Evolutionary conservation across 108 stramenopile species (phyloP), one percentile per base, ranked within the genome.

Genomic region (Stephanodiscus minutulus): DNA sequence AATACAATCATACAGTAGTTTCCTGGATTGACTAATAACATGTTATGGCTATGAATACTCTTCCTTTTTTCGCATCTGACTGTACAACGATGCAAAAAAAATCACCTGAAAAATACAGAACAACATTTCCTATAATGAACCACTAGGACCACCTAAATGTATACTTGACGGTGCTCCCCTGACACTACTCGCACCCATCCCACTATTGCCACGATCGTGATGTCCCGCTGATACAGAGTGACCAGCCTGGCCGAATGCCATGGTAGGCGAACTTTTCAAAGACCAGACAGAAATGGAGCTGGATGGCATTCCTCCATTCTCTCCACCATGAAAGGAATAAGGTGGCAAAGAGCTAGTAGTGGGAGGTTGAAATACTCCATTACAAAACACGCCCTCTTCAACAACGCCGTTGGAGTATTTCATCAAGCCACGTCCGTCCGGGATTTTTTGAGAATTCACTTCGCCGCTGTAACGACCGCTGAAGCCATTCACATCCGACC

Each of bases 401-500:
- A 72, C 65, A 25, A 72, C 77, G 36, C 77, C 77, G 33, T 79
- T 72, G 70, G 43, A 55, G 36, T 79, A 79, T 43, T 62, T 49
- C 77, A 79, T 79, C 29, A 66, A 72, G 0, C 77, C 77, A 39
- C 62, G 55, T 25, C 77, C 77, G 50, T 79, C 70, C 3, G 77
- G 77, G 17, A 69, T 54, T n/a, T 62, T 28, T 37, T 67, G 25
- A 2, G 4, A 47, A 33, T 79, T 72, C 13, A 79, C 61, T 33
- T 79, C 66, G 5, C 77, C 77, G 13, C 68, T 79, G 55, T 79
- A 79, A 48, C 67, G 64, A 12, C 77, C 77, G 41, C 59, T 44
- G 57, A 72, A 79, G 22, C 77, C 77, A 56, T 79, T 79, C 49
- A 79, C 77, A 54, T 79, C 77, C 0, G 69, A 70, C 77, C 77